Evolutionary conservation across 2,329 filamentous ascomycete species (phyloP), one percentile per base, ranked within the genome.

Genomic region (Annulohypoxylon truncatum): DNA sequence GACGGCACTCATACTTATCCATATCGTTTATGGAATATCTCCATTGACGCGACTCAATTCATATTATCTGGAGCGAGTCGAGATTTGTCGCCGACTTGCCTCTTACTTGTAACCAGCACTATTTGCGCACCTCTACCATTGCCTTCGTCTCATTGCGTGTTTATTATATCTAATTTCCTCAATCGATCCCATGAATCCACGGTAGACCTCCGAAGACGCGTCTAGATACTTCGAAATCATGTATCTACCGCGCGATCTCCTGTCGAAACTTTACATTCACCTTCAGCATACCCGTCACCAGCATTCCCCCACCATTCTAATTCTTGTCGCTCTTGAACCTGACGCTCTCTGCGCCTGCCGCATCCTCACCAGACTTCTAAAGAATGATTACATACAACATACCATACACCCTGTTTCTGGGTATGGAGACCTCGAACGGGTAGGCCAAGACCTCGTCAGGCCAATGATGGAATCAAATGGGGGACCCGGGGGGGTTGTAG

Each of bases 311-410:
- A 94, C 94, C 0, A 93, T 98, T 57, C 86, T 98, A 24, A 89
- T 99, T 69, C 91, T 99, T 61, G 94, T 94, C 70, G 92, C 95
- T 33, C 92, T 98, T 77, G 95, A 97, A 76, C 94, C 96, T 59
- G 96, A 99, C 82, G 92, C 96, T 69, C 89, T 99, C 67, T 98
- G 95, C 80, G 96, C 94, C 68, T 97, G 94, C 78, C 93, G 94
- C 67, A 97, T 99, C 66, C 88, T 99, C 50, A 97, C 95, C 2
- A 87, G 91, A 53, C 86, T 99, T n/a, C 85, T 99, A 66, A 97
- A 97, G 81, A 92, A 95, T 84, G 96, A 99, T 83, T 98, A 97
- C 77, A 97, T 99, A 72, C 92, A 92, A 12, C 95, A 98, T 82
- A 98, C 97, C 81, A 97, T 98, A 75, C 93, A 97, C 75, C 96